A percentile compares a stretch with the other conserved stretches of the same genome.
Conservation (phyloP, 1,139 yeast species). For the Geotrichum cucujoidarum region DNA sequence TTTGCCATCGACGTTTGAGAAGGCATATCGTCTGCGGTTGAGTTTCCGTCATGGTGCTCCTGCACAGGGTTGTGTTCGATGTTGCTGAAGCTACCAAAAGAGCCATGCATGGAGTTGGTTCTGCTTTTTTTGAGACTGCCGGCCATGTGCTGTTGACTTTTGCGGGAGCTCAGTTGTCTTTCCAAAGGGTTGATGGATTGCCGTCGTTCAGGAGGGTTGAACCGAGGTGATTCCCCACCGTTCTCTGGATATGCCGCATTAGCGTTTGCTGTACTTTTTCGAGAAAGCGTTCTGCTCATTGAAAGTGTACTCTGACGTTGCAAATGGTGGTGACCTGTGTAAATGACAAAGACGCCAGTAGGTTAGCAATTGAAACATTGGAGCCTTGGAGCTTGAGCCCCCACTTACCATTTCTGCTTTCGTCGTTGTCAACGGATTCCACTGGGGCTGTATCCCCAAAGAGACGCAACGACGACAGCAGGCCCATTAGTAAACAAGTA, state of each 20-base stretch:
- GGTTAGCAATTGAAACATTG: too few relatives aligned
- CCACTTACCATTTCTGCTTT: neutral
- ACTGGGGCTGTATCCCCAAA: too few relatives aligned
- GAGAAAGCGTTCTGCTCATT: neutral
- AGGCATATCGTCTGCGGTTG: too few relatives aligned
- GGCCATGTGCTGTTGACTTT: neutral
- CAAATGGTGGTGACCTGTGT: too few relatives aligned
- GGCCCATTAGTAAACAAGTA: too few relatives aligned
- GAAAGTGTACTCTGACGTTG: neutral
- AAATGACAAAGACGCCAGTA: too few relatives aligned
- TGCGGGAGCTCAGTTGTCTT: neutral
- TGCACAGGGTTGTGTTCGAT: neutral
- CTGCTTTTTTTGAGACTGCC: neutral
- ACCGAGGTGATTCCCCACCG: too few relatives aligned
- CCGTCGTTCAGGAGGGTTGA: neutral
- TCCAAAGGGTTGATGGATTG: neutral
- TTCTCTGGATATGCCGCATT: too few relatives aligned
- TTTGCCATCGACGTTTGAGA: too few relatives aligned
- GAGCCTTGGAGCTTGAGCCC: neutral
- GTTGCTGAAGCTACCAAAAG: neutral
- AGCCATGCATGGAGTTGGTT: neutral
- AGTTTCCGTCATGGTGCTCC: too few relatives aligned
- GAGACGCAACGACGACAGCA: too few relatives aligned
- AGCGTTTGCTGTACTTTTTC: neutral
- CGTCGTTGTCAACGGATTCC: neutral